A percentile compares a stretch with the other conserved stretches of the same genome.
These are phyloP conservation scores for Alternaria tenuissima DNA, from an alignment of 2,329 filamentous ascomycete species.

Conservation along the genomic window DNA sequence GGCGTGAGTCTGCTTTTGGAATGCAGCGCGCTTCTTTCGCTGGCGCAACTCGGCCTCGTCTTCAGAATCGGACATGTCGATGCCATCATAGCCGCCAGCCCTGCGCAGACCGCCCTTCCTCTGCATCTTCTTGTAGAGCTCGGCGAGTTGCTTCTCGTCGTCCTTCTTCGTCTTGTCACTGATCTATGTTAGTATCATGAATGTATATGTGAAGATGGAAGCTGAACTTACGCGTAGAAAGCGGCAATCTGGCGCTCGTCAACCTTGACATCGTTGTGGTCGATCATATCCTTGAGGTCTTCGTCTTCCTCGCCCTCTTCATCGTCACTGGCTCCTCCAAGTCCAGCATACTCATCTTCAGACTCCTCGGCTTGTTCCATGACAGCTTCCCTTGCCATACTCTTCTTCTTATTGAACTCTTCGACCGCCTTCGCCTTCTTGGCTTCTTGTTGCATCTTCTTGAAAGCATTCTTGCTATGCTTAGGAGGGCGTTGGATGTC, in stretches of 20 bases:
- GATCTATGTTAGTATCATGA: slow-evolving; percentile 23
- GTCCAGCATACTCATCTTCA: slow-evolving; percentile 95
- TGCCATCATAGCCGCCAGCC: slow-evolving; percentile 67
- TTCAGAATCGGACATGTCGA: slow-evolving; percentile 86
- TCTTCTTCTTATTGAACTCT: slow-evolving; percentile 82
- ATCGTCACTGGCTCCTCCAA: slow-evolving; percentile 90
- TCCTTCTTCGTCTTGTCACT: slow-evolving; percentile 80
- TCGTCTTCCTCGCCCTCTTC: slow-evolving; percentile 79
- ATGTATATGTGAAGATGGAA: background rate
- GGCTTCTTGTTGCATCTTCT: slow-evolving; percentile 73
- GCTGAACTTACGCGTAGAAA: slow-evolving; percentile 79
- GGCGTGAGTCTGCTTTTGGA: slow-evolving; percentile 89
- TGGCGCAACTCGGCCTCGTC: slow-evolving; percentile 81
- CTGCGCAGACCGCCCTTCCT: slow-evolving; percentile 78
- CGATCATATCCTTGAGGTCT: slow-evolving; percentile 86
- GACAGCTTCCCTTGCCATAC: slow-evolving; percentile 82
- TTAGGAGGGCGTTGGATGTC: slow-evolving; percentile 47
- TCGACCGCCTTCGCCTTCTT: slow-evolving; percentile 60
- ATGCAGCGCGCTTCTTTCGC: slow-evolving; percentile 84
- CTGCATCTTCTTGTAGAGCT: slow-evolving; percentile 70
- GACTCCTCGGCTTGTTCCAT: slow-evolving; percentile 96
- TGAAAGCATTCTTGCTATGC: slow-evolving; percentile 66
- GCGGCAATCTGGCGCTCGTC: slow-evolving; percentile 85
- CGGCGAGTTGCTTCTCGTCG: slow-evolving; percentile 71
- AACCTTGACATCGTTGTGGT: slow-evolving; percentile 76